Base-by-base conservation (phyloP, 805 yeast species). In the Hanseniaspora nectarophila region DNA sequence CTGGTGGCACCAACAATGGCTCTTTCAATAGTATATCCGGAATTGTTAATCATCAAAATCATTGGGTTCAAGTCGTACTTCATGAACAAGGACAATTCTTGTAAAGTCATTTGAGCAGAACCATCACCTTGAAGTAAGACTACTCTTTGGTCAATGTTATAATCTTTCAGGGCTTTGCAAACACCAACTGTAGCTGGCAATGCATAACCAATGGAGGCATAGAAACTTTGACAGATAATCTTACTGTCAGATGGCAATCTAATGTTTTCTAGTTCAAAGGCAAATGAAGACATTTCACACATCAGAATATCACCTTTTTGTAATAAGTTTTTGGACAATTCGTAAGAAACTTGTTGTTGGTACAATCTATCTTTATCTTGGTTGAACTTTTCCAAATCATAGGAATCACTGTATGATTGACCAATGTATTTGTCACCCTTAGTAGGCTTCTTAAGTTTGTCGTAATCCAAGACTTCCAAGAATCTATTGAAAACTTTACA, bases 51-150 rank as follows among this genome's bases (percentile, higher is more conserved):
- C 49, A 89, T 66, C 58, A 88, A 75, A 26, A 89, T 73, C 39
- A 82, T 76, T 21, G 95, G 86, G 34, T 75, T 76, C 39, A 82
- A 71, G 18, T 72, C 70, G 56, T 75, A 70, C 56, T 85, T 75
- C 37, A 83, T 64, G 61, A 76, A 77, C 2, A 85, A 73, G 0
- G 86, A 77, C 46, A 81, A 66, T 62, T 89, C 97, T 71, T 89
- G 95, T 52, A 83, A 72, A 4, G 96, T 87, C 95, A 89, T 85
- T 70, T 86, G 95, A 2, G 95, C 90, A 2, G 95, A 81, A 1
- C 97, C 97, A 64, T 89, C 97, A 53, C 97, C 96, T 70, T 85
- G 88, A 16, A 86, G 68, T 23, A 88, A 70, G 20, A 86, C 71
- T 43, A 88, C 72, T 59, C 95, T 75, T 31, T 80, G 74, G 2